Conservation (phyloP, 2,329 filamentous ascomycete genomes). For the Neocucurbitaria cava region DNA sequence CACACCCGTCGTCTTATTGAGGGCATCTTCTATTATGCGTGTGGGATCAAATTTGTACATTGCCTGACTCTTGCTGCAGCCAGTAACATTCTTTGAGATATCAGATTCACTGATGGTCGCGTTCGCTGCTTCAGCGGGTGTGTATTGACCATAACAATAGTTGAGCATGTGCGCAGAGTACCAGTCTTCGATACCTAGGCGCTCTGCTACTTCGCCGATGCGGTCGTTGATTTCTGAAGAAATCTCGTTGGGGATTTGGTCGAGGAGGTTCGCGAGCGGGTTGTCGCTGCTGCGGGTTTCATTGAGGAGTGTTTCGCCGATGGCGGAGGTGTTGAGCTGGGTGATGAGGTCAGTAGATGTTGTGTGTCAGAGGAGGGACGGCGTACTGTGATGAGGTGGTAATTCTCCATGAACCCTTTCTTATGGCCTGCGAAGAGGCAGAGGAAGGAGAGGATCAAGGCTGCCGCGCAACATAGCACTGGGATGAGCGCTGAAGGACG, state of each 20-base stretch:
- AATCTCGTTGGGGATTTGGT: conserved; percentile 45
- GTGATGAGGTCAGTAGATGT: conserved; percentile 1
- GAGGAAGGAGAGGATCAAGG: conserved; percentile 65
- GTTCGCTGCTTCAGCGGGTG: conserved; percentile 52
- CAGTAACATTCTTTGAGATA: conserved; percentile 60
- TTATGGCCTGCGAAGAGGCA: conserved; percentile 68
- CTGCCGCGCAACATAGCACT: conserved; percentile 58
- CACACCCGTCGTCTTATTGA: conserved; percentile 50
- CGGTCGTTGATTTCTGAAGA: conserved; percentile 41
- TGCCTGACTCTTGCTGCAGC: conserved; percentile 61
- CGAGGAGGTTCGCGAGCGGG: conserved; percentile 40
- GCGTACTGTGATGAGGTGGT: conserved; percentile 62
- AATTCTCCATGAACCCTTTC: conserved; percentile 62
- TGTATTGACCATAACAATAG: conserved; percentile 63
- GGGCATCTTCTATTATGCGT: conserved; percentile 56
- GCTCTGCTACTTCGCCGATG: conserved; percentile 55
- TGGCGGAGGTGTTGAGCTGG: conserved; percentile 64
- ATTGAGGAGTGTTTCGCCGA: conserved; percentile 54
- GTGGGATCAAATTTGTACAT: conserved; percentile 66
- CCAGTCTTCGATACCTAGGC: conserved; percentile 65
- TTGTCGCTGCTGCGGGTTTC: conserved; percentile 31
- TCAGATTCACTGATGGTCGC: conserved; percentile 49
- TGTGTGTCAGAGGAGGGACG: neutral
- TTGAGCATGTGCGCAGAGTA: conserved; percentile 68
- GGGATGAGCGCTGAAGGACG: conserved; percentile 59